Base-by-base conservation (phyloP, 106 monocot genomes). In the Dioscorea dumetorum region DNA sequence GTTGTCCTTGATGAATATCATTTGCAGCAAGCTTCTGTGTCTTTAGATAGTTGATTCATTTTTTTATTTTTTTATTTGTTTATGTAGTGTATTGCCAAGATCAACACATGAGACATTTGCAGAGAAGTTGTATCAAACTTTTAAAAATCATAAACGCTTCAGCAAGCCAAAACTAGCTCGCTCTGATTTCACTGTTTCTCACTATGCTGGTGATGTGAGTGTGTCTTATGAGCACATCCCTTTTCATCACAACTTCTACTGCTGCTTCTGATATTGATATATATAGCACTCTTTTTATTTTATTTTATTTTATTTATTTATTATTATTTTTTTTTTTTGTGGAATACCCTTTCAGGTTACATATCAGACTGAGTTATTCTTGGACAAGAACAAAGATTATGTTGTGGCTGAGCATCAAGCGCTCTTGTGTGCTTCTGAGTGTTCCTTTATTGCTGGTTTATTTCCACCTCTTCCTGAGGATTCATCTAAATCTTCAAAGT, bases 91-190 rank as follows among this genome's bases (percentile, higher is more conserved):
- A 79, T 60, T 91, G 64, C 91, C 87, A 66, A 84, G 87, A 74
- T 87, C 91, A 67, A 91, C 91, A 33, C 83, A 91, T 67, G 91
- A 91, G 79, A 91, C 91, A 51, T 91, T 91, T 69, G 87, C 91
- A 56, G 78, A 84, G 66, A 87, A 91, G 62, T 50, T 91, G 48
- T 91, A 84, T 59, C 81, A 81, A 61, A 77, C 81, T 33, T 91
- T 79, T 68, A 91, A 78, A 64, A 74, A 78, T 67, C 50, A 83
- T 56, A 77, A 74, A 57, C 74, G 84, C 35, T 84, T 88, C 58
- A 73, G 64, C 72, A 88, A 84, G 49, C 84, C 88, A 52, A 88
- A 88, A 60, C 23, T 88, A 22, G 59, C 88, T 9, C 84, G 73
- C 6, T 63, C 88, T 57, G 84, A 88, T 58, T 88, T 88, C 19